Evolutionary conservation across 176 grass and related monocot genomes (phyloP), one percentile per base, ranked within the genome.

Genomic region (Cenchrus purpureus): DNA sequence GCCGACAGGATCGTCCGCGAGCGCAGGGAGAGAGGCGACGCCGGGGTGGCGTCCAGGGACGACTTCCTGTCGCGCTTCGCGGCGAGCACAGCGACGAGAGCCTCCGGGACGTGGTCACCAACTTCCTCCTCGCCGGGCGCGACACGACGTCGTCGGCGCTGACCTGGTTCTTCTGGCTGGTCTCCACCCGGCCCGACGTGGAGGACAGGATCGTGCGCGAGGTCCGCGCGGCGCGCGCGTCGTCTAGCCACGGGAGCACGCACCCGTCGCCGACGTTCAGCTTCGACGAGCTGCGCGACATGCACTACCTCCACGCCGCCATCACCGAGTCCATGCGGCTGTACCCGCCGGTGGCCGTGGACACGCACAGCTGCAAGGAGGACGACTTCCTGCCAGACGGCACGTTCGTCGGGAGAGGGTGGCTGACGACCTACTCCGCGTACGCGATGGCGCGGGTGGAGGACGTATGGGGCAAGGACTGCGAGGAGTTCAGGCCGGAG

Each of bases 321-420:
- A 92, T 44, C 88, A 92, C 65, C 79, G 16, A 92, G 88, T 92
- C 90, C 4, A 95, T 91, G 93, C 80, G 88, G 69, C 63, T 95
- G 44, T 90, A 95, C 81, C 90, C 93, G n/a, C 90, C 90, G 1
- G 85, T 92, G 67, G 42, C 86, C 68, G 64, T 92, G 45, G 88
- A 92, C 86, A 78, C 79, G 7, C 80, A 82, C 29, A n/a, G 85
- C 56, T 92, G 86, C 83, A 78, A 75, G 64, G 65, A 87, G 10
- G 88, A 93, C 25, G 90, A 91, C 63, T 10, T 66, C 76, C 76
- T 95, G 17, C 93, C 90, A 1, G 90, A 92, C 1, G 88, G 83
- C 73, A 92, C 83, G 14, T 89, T 89, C 28, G 71, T 92, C 8
- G 88, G 88, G 15, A 88, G 74, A 78, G 93, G 86, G 45, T 92